These are phyloP conservation scores for Hippophae tibetana DNA, from an alignment of 306 rosid species.

Conservation along the genomic window DNA sequence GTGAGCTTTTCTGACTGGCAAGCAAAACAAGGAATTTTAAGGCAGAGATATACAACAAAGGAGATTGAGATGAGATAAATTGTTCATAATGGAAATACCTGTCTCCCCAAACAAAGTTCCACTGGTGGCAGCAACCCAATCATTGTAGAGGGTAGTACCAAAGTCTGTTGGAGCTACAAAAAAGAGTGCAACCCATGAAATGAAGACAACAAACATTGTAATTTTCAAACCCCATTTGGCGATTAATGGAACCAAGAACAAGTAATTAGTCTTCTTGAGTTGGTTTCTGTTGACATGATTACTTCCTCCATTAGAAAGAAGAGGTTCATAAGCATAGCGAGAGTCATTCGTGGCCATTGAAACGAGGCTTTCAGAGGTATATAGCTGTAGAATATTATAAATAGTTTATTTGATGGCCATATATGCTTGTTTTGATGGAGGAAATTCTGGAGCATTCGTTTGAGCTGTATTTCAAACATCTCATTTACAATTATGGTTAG, in stretches of 20 bases:
- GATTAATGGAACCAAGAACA: conserved; percentile 13
- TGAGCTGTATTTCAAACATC: too few relatives aligned
- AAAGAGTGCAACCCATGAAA: conserved; percentile 35
- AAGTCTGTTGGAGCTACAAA: conserved; percentile 29
- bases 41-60: not conserved
- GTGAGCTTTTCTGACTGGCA: not conserved
- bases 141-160: conserved; percentile 9
- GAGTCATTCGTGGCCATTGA: conserved; percentile 2
- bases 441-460: too few relatives aligned
- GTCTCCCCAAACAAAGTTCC: conserved; percentile 32
- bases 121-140: conserved; percentile 17
- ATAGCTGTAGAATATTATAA: too few relatives aligned
- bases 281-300: not conserved
- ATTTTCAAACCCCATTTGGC: conserved; percentile 34
- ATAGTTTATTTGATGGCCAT: too few relatives aligned
- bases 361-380: not conserved
- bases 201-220: conserved; percentile 32
- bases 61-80: too few relatives aligned
- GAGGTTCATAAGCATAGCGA: not conserved
- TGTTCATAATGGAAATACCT: conserved; percentile 15
- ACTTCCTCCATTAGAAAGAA: conserved; percentile 5
- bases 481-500: too few relatives aligned
- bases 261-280: not conserved
- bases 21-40: not conserved
- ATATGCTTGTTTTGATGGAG: too few relatives aligned